Evolutionary conservation across 2,329 filamentous ascomycete genomes (phyloP), one percentile per base, ranked within the genome.

Genomic region (Periconia digitata): DNA sequence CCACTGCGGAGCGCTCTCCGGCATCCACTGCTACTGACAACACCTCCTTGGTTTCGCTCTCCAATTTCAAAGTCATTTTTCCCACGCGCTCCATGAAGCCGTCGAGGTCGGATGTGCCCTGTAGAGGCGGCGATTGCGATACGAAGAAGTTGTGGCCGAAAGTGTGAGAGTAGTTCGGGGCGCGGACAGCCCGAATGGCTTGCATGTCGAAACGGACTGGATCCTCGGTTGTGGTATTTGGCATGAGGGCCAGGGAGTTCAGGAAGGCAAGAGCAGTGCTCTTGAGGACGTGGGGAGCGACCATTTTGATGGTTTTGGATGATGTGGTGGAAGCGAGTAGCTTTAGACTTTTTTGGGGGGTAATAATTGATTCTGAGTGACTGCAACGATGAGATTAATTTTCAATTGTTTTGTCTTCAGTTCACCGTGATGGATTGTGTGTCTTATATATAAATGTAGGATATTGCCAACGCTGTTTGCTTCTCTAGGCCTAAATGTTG

Each of bases 131-230:
- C 10, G 35, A 16, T 2, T 49, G 40, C 8, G 56, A 55, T 12
- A 66, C 56, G 49, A 64, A 58, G 50, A 54, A 56, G 16, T 58
- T 58, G 52, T 70, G 68, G 36, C 68, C 68, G 51, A 56, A 70
- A 29, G 47, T 49, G 43, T 67, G 62, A 5, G 40, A 24, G 50
- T 60, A 66, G 21, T 49, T 23, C 3, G 56, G 36, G 2, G 56
- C 45, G 42, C 58, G 55, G 7, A 56, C 47, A 8, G 56, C 48
- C 27, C 49, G 52, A 27, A 70, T 53, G 3, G 54, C 37, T 43
- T 67, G 29, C 24, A 62, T 55, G 29, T 51, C 51, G 6, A 37
- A 41, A 32, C 23, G 17, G 40, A 16, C 23, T 20, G 1, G 49
- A 40, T 10, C 27, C 23, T 4, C 23, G 8, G 4, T 40, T 20